Evolutionary conservation across 2,329 filamentous ascomycete genomes (phyloP).

Genomic region (Thermomyces lanuginosus): DNA sequence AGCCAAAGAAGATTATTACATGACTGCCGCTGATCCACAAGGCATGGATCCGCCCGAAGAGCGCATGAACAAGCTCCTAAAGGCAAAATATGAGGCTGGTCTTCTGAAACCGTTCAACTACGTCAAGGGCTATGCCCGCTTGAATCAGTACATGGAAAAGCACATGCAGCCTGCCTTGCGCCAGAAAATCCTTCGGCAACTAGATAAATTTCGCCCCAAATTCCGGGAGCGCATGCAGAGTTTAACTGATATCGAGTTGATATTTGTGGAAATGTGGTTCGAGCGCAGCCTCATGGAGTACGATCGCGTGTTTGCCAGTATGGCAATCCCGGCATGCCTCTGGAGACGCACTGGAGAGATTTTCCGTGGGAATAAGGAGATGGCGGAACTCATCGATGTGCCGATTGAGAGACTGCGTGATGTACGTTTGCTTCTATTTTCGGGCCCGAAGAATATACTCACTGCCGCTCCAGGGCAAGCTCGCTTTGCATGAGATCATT

Average conservation of each 20-base stretch:
- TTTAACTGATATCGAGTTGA: constrained; percentile 82
- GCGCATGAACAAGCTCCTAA: constrained; percentile 84
- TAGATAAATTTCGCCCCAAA: constrained; percentile 86
- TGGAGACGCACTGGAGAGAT: constrained; percentile 96
- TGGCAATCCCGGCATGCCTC: constrained; percentile 95
- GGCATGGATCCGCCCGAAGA: constrained; percentile 77
- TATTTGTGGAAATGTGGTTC: constrained; percentile 98
- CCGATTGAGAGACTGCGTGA: constrained; percentile 82
- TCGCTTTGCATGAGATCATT: constrained; percentile 88
- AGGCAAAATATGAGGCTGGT: constrained; percentile 90
- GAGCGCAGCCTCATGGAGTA: constrained; percentile 94
- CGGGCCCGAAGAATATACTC: neutral
- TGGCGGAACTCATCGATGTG: constrained; percentile 90
- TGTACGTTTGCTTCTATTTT: constrained; percentile 39
- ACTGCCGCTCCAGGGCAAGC: constrained; percentile 51
- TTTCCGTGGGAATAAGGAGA: constrained; percentile 93
- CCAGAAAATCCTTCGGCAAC: constrained; percentile 77
- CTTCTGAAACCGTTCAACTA: constrained; percentile 96
- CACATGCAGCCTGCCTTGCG: constrained; percentile 70
- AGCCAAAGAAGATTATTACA: constrained; percentile 69
- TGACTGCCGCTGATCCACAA: constrained; percentile 88
- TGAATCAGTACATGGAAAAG: constrained; percentile 82
- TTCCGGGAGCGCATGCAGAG: constrained; percentile 89
- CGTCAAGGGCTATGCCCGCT: constrained; percentile 79
- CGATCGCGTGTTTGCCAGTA: constrained; percentile 93